These are phyloP conservation scores for Suhomyces bribrorum DNA, from an alignment of 1,139 yeast genomes.

Conservation along the genomic window DNA sequence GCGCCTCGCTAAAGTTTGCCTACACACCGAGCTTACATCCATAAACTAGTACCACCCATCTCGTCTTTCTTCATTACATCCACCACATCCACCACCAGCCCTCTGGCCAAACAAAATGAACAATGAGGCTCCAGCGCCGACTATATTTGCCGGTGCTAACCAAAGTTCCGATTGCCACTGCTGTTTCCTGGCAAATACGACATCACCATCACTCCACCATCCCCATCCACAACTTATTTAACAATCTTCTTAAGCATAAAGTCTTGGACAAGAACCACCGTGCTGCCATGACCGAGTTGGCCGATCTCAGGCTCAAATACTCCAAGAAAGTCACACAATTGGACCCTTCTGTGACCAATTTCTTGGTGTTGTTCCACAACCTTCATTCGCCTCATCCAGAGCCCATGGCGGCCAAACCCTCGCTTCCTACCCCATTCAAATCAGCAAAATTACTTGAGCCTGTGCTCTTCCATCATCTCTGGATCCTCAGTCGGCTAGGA, in stretches of 20 bases:
- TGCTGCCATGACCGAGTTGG: conserved; percentile 17
- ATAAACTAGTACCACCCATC: background rate
- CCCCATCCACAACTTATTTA: background rate
- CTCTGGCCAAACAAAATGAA: background rate
- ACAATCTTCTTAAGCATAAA: conserved; percentile 3
- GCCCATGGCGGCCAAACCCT: background rate
- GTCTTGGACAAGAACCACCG: conserved; percentile 31
- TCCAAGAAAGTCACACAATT: conserved; percentile 18
- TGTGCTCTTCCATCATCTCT: conserved; percentile 15
- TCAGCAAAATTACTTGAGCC: conserved; percentile 16
- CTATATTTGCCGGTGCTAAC: background rate
- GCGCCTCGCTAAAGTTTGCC: background rate
- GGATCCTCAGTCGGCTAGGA: background rate
- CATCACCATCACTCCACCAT: conserved; percentile 3
- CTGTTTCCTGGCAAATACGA: conserved; percentile 1
- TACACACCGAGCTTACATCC: background rate
- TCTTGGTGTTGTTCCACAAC: conserved; percentile 29
- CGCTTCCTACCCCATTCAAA: conserved; percentile 12
- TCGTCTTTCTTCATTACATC: background rate
- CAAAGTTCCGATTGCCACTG: background rate
- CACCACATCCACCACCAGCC: background rate
- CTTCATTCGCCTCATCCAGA: conserved; percentile 3
- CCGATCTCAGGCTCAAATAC: conserved; percentile 24
- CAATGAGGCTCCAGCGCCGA: background rate
- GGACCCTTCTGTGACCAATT: conserved; percentile 27